Evolutionary conservation across 805 yeast genomes (phyloP).

Genomic region (Candida sakaeoensis): DNA sequence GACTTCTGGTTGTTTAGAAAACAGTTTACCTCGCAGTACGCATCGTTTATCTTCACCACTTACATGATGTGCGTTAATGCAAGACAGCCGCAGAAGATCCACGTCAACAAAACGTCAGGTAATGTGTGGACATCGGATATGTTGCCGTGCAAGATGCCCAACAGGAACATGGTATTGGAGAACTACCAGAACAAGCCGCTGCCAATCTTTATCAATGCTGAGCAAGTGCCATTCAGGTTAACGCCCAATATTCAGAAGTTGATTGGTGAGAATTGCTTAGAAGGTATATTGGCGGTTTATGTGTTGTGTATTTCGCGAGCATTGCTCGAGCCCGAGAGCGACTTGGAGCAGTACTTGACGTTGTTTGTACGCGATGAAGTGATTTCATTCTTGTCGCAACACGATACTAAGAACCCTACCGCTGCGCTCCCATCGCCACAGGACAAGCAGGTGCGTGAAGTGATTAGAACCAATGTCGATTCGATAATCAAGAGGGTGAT

Average conservation of each 20-base stretch:
- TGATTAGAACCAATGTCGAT: slow-evolving; percentile 86
- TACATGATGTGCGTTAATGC: slow-evolving; percentile 91
- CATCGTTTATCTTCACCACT: slow-evolving; percentile 87
- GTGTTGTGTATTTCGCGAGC: slow-evolving; percentile 84
- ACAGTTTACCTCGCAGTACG: slow-evolving; percentile 92
- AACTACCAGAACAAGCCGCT: slow-evolving; percentile 51
- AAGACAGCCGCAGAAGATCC: slow-evolving; percentile 91
- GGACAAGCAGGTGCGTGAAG: slow-evolving; percentile 79
- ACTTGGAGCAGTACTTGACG: slow-evolving; percentile 86
- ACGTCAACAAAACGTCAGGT: slow-evolving; percentile 77
- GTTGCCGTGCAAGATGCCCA: slow-evolving; percentile 83
- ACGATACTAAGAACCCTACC: slow-evolving; percentile 44
- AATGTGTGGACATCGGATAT: slow-evolving; percentile 91
- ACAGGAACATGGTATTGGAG: slow-evolving; percentile 46
- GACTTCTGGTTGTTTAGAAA: slow-evolving; percentile 97
- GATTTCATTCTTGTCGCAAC: slow-evolving; percentile 87
- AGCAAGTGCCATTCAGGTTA: slow-evolving; percentile 91
- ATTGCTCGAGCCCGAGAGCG: slow-evolving; percentile 86
- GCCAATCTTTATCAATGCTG: slow-evolving; percentile 88
- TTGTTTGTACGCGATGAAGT: slow-evolving; percentile 94
- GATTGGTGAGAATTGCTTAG: slow-evolving; percentile 91
- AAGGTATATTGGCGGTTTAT: slow-evolving; percentile 85
- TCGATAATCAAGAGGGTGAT: slow-evolving; percentile 73
- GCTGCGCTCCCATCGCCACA: slow-evolving; percentile 42
- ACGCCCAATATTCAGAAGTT: slow-evolving; percentile 93